Conservation (phyloP, 768 basidiomycete genomes). For the Pisolithus albus region DNA sequence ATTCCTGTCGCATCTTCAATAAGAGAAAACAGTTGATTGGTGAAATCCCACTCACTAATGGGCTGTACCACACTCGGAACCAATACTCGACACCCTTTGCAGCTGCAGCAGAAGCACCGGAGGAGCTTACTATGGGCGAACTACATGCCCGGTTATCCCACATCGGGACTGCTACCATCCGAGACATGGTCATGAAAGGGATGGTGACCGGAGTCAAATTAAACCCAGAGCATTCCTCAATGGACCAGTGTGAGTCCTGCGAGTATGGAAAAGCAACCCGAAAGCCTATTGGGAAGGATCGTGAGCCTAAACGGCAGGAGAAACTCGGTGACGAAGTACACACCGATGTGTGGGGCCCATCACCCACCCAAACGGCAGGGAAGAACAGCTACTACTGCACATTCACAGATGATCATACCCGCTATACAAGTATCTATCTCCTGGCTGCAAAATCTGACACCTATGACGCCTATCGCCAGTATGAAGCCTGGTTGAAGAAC, state of each 20-base stretch:
- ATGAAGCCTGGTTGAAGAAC: constrained; percentile 2
- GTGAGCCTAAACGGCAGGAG: not conserved
- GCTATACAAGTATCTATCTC: not conserved
- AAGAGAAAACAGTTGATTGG: not conserved
- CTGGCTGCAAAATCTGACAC: constrained; percentile 4
- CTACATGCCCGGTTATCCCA: not conserved
- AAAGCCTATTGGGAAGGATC: constrained; percentile 4
- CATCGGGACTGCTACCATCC: not conserved
- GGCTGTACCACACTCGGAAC: not conserved
- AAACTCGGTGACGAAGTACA: constrained; percentile 6
- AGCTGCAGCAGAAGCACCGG: not conserved
- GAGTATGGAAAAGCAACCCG: constrained; percentile 4
- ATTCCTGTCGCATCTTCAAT: not conserved
- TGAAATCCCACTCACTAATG: not conserved
- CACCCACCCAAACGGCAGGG: constrained; percentile 7
- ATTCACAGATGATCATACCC: too few species aligned
- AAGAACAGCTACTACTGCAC: too few species aligned
- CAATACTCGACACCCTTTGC: not conserved
- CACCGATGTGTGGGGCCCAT: constrained; percentile 24
- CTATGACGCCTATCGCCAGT: constrained; percentile 3
- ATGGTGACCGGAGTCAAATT: not conserved
- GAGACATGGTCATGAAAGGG: not conserved
- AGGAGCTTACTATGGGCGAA: not conserved
- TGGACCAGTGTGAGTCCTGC: constrained; percentile 6
- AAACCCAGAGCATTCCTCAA: not conserved